phyloP scores from a whole-genome alignment of 768 basidiomycete genomes.

The Gautieria morchelliformis region DNA sequence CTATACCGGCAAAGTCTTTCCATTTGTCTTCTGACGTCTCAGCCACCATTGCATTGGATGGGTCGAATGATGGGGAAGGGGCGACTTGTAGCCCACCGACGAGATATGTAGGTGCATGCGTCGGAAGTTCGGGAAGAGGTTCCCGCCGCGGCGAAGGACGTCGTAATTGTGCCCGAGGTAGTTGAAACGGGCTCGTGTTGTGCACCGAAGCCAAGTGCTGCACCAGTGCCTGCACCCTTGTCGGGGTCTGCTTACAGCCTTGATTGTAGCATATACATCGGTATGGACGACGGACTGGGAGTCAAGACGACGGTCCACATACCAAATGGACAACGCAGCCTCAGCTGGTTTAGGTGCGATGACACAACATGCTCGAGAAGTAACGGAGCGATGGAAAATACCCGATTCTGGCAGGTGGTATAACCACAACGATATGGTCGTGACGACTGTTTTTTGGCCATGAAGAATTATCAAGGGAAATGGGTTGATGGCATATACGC shows the following conservation, averaged over 20 bases:
- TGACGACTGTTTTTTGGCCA: conserved; percentile 2
- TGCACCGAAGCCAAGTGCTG: neutral
- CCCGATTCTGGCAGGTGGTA: conserved; percentile 1
- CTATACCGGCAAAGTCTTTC: neutral
- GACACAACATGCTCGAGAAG: conserved; percentile 1
- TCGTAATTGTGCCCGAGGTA: neutral
- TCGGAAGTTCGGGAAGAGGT: neutral
- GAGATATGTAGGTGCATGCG: neutral
- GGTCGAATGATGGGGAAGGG: neutral
- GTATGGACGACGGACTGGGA: neutral
- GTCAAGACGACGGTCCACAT: neutral
- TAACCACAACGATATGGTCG: conserved; percentile 1
- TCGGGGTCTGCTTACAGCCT: neutral
- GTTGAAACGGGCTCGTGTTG: neutral
- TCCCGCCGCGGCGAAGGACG: neutral
- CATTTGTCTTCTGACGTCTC: neutral
- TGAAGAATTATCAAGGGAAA: neutral
- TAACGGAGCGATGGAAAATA: neutral
- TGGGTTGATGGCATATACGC: neutral
- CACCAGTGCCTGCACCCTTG: neutral
- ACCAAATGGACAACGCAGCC: conserved; percentile 5
- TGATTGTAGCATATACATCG: neutral
- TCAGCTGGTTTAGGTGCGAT: neutral
- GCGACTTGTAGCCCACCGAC: neutral
- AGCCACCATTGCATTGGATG: neutral